Base-by-base conservation (phyloP, 441 rosid species). In the Euphorbia schlechtendalii region DNA sequence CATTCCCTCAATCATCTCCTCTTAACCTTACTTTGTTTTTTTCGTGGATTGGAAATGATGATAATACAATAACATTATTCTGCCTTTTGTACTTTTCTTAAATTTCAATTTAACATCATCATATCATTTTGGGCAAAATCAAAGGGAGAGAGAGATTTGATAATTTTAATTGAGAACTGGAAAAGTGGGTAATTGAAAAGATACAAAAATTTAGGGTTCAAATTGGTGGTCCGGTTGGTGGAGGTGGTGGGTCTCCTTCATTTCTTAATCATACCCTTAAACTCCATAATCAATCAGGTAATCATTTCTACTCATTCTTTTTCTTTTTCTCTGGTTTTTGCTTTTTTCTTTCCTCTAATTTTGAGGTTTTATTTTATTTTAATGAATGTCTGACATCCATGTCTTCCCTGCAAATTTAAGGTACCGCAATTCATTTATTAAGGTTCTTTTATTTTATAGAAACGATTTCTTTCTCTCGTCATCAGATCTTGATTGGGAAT, bases 261-360 rank as follows among this genome's bases (percentile, higher is more conserved):
- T 67, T 57, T 61, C 66, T 70, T 70, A 71, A 65, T 70, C 65
- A 61, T 48, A 15, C 64, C 72, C 79, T 76, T 76, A 71, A 40
- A 72, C 77, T 82, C 82, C 65, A 73, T 71, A 76, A 88, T 85
- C 96, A 80, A 81, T 80, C 84, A 78, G 92, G 97, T 85, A 72
- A 79, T 70, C 80, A 79, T 86, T 83, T 79, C 65, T 67, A 71
- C 72, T 79, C 77, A 53, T 56, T 28, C 69, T 58, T 51, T 65
- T 54, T 61, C 61, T 60, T 45, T 61, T 4, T n/a, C 32, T 59
- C 2, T 1, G 51, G 43, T 63, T 22, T 66, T 52, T 48, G 51
- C 45, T 68, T 67, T 64, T 55, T 36, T 51, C 27, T 20, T 46
- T 55, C 36, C 11, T 46, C 17, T 11, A 32, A 9, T 28, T 20